Evolutionary conservation across 2,329 filamentous ascomycete genomes (phyloP), one percentile per base, ranked within the genome.

Genomic region (Alternaria solani): DNA sequence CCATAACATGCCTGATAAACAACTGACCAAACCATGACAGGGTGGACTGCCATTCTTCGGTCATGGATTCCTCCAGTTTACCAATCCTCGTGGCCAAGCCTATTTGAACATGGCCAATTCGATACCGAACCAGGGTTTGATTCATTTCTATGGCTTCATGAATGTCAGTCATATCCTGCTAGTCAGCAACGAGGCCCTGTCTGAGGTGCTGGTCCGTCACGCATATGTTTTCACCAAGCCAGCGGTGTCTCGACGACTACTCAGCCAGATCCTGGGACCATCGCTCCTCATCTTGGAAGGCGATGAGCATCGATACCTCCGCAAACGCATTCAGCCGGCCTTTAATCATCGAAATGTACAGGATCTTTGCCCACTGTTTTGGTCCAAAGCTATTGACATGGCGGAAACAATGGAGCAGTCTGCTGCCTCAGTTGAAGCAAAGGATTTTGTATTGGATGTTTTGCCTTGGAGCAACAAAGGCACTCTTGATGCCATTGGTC

Each of bases 351-450:
- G 51, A 16, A 43, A 20, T 1, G n/a, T 53, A 7, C 51, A 42
- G 32, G 36, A 42, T 20, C 38, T 43, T 32, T 25, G n/a, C 38
- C 38, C 51, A 7, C 2, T 53, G 5, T 53, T 53, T 38, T 53
- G 51, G 51, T 53, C 38, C n/a, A 43, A 53, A n/a, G 51, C 51
- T 26, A 32, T 53, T n/a, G 51, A 53, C 20, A 53, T 53, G 51
- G 38, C 23, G 5, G 38, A 43, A 20, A 43, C 38, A 3, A 32
- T 53, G 12, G 38, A 53, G 18, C 11, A 42, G 8, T 32, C 36
- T 6, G 36, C 26, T 23, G 28, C 28, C 11, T 23, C 25, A 5
- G 9, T 7, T 18, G 38, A 42, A 12, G 8, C 25, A 16, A 47
- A 18, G 43, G 26, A 47, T 1, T 7, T 28, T 3, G 26, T 47